phyloP scores from a whole-genome alignment of 2,329 filamentous ascomycete species.

The Pseudogymnoascus sp. region DNA sequence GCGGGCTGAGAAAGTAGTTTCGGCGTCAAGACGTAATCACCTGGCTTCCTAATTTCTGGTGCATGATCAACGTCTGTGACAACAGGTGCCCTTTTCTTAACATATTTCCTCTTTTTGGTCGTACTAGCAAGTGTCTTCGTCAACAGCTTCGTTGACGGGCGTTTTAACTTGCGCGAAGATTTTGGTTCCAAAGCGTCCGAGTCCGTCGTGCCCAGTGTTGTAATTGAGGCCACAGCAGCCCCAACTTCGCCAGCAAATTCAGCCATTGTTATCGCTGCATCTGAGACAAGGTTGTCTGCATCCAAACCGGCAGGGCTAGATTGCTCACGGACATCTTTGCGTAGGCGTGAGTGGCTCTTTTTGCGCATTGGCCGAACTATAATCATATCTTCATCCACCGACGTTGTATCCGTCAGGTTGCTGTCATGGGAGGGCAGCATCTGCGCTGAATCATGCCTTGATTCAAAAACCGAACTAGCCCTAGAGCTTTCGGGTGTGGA shows the following conservation, averaged over 20 bases:
- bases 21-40: slow-evolving; percentile 76
- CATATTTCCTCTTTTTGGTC: slow-evolving; percentile 14
- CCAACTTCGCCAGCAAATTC: slow-evolving; percentile 1
- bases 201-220: not conserved
- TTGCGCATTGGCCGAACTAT: slow-evolving; percentile 16
- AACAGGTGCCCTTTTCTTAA: slow-evolving; percentile 13
- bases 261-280: not conserved
- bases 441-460: not conserved
- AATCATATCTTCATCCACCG: slow-evolving; percentile 27
- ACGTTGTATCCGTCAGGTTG: slow-evolving; percentile 26
- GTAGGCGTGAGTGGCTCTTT: not conserved
- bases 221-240: not conserved
- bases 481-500: slow-evolving; percentile 8
- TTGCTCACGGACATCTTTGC: not conserved
- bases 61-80: slow-evolving; percentile 21
- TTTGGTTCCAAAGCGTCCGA: not conserved
- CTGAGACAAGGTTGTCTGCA: not conserved
- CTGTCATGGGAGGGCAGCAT: slow-evolving; percentile 13
- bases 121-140: slow-evolving; percentile 16
- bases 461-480: slow-evolving; percentile 9
- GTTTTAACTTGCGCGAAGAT: slow-evolving; percentile 7
- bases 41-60: slow-evolving; percentile 44
- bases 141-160: slow-evolving; percentile 8
- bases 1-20: slow-evolving; percentile 63
- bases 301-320: not conserved